Conservation (phyloP, 2,329 filamentous ascomycete species). For the Teratosphaeria destructans region DNA sequence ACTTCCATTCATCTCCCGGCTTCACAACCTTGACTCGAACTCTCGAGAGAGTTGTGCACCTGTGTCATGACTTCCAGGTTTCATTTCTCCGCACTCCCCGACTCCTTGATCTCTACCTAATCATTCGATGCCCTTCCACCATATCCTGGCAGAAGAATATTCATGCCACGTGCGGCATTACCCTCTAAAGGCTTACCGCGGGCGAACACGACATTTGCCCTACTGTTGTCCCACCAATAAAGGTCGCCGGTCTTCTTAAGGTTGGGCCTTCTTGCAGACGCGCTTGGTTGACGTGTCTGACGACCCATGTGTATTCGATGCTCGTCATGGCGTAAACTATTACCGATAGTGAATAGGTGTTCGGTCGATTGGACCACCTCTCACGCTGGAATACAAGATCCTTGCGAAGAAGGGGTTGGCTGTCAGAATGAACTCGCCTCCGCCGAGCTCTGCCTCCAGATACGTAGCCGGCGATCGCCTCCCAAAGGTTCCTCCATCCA, state of each 20-base stretch:
- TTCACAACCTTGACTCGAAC: background rate
- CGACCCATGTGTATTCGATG: background rate
- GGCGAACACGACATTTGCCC: background rate
- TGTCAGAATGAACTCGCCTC: background rate
- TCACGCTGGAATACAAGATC: background rate
- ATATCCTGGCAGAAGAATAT: background rate
- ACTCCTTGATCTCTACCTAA: background rate
- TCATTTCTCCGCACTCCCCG: background rate
- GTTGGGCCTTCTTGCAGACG: background rate
- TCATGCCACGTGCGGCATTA: background rate
- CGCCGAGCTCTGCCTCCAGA: background rate
- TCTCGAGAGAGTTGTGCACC: background rate
- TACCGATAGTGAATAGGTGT: background rate
- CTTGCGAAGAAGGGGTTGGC: background rate
- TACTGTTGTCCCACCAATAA: background rate
- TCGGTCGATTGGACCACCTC: background rate
- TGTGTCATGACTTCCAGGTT: background rate
- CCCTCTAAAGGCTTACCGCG: background rate
- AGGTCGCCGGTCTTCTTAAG: background rate
- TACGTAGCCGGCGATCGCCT: background rate
- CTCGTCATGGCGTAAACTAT: background rate
- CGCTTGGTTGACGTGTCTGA: background rate
- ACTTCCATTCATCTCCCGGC: background rate
- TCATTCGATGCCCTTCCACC: background rate
- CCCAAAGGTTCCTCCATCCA: background rate